Conservation (phyloP, 306 rosid species). For the Pueraria montana region DNA sequence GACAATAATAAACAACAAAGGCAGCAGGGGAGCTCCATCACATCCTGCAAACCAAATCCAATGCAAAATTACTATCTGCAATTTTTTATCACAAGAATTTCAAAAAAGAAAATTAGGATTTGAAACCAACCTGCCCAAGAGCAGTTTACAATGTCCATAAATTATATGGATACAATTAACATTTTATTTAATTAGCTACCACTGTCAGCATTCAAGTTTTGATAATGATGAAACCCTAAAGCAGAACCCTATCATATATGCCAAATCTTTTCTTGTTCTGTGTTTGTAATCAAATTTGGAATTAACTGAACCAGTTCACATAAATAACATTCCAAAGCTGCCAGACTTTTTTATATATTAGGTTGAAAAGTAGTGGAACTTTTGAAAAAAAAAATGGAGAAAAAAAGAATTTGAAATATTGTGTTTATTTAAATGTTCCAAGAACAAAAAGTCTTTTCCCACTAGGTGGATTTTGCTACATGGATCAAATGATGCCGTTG, state of each 20-base stretch:
- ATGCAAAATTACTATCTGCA: conserved; percentile 40
- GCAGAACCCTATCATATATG: conserved; percentile 3
- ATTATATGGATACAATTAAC: not conserved
- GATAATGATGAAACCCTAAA: conserved; percentile 13
- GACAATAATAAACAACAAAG: conserved; percentile 54
- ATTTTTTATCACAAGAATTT: not conserved
- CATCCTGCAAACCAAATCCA: conserved; percentile 54
- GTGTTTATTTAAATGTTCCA: not conserved
- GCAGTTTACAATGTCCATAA: not conserved
- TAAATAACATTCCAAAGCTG: not conserved
- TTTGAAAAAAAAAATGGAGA: not conserved
- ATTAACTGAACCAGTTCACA: conserved; percentile 1
- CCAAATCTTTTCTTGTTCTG: not conserved
- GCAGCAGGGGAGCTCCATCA: conserved; percentile 62
- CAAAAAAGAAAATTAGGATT: conserved; percentile 8
- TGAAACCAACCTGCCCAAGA: conserved; percentile 2
- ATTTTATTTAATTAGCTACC: conserved; percentile 39
- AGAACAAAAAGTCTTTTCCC: not conserved
- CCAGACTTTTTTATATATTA: not conserved
- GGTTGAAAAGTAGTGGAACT: not conserved
- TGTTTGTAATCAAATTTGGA: not conserved
- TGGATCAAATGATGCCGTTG: not conserved
- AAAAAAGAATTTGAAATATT: not conserved
- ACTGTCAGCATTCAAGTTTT: conserved; percentile 27
- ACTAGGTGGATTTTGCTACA: not conserved